Percentiles rank a stretch among this genome's conserved stretches.
Evolutionary conservation across 306 rosid species (phyloP).

Genomic region (Sesbania bispinosa): DNA sequence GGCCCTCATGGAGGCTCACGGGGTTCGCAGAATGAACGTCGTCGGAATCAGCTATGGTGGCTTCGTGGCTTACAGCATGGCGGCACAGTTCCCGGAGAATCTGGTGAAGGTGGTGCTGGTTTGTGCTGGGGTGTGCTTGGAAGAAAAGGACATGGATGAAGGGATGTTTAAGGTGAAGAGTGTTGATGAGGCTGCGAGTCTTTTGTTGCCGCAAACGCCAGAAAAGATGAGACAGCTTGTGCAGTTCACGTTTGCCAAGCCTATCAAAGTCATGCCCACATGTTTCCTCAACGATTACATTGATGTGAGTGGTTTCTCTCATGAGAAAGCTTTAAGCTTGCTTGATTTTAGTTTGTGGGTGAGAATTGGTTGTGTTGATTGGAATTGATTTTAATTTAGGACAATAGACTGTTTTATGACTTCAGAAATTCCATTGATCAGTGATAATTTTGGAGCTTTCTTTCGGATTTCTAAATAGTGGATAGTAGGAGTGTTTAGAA

Average conservation of each 20-base stretch:
- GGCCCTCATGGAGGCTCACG: slow-evolving; percentile 55
- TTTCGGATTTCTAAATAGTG: not conserved
- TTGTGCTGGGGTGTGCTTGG: slow-evolving; percentile 75
- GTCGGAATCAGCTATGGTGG: slow-evolving; percentile 91
- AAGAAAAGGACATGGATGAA: slow-evolving; percentile 74
- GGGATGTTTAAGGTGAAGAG: slow-evolving; percentile 64
- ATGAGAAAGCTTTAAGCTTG: not conserved
- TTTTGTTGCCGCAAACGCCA: slow-evolving; percentile 69
- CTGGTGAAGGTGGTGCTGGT: slow-evolving; percentile 68
- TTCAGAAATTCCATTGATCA: no score
- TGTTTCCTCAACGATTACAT: slow-evolving; percentile 67
- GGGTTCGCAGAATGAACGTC: slow-evolving; percentile 34
- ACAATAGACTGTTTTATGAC: not conserved
- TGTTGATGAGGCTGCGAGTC: slow-evolving; percentile 57
- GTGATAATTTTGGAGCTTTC: not conserved
- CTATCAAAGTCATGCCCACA: slow-evolving; percentile 45
- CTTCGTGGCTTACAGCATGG: slow-evolving; percentile 78
- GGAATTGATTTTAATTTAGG: not conserved
- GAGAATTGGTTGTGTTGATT: not conserved
- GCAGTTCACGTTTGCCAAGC: slow-evolving; percentile 55
- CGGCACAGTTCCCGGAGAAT: slow-evolving; percentile 65
- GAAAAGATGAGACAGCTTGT: slow-evolving; percentile 53
- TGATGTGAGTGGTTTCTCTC: slow-evolving; percentile 41
- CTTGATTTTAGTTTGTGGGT: not conserved
- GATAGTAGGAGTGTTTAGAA: not conserved